Evolutionary conservation across 495 filamentous ascomycete species (phyloP).

Genomic region (Achaetomiella virescens): DNA sequence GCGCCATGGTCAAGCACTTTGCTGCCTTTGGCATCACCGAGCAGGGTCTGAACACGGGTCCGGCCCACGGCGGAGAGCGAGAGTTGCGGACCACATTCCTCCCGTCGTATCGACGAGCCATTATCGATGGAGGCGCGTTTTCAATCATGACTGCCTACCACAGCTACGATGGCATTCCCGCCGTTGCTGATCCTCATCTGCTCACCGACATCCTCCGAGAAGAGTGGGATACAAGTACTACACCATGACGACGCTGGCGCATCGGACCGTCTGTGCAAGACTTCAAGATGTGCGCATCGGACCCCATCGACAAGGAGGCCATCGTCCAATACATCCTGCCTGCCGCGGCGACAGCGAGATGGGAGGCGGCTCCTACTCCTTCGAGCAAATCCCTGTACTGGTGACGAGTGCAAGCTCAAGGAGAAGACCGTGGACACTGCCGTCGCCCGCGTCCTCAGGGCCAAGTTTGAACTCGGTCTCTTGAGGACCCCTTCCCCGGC

Average conservation of each 20-base stretch:
- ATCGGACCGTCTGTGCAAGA: slow-evolving; percentile 58
- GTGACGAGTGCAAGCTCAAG: slow-evolving; percentile 51
- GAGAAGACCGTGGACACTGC: slow-evolving; percentile 54
- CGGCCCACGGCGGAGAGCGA: slow-evolving; percentile 62
- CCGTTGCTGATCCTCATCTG: slow-evolving; percentile 53
- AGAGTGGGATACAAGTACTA: slow-evolving; percentile 67
- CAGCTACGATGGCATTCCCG: slow-evolving; percentile 62
- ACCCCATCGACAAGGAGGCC: slow-evolving; percentile 54
- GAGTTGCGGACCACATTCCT: slow-evolving; percentile 63
- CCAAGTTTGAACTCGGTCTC: slow-evolving; percentile 60
- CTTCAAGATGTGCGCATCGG: slow-evolving; percentile 54
- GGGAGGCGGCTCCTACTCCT: slow-evolving; percentile 68
- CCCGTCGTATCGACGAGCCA: slow-evolving; percentile 58
- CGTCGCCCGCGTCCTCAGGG: slow-evolving; percentile 53
- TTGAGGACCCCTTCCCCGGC: slow-evolving; percentile 61
- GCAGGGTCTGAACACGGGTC: slow-evolving; percentile 62
- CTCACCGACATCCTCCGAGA: slow-evolving; percentile 60
- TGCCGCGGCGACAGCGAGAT: slow-evolving; percentile 69
- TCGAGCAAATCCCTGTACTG: slow-evolving; percentile 57
- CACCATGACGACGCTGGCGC: slow-evolving; percentile 54
- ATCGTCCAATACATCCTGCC: slow-evolving; percentile 47
- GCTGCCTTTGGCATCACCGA: slow-evolving; percentile 58
- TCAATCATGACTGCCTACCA: slow-evolving; percentile 64
- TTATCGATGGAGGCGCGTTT: slow-evolving; percentile 60
- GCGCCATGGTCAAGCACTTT: slow-evolving; percentile 66